phyloP scores from a whole-genome alignment of 1,284 basidiomycete species.

The Tilletia caries region DNA sequence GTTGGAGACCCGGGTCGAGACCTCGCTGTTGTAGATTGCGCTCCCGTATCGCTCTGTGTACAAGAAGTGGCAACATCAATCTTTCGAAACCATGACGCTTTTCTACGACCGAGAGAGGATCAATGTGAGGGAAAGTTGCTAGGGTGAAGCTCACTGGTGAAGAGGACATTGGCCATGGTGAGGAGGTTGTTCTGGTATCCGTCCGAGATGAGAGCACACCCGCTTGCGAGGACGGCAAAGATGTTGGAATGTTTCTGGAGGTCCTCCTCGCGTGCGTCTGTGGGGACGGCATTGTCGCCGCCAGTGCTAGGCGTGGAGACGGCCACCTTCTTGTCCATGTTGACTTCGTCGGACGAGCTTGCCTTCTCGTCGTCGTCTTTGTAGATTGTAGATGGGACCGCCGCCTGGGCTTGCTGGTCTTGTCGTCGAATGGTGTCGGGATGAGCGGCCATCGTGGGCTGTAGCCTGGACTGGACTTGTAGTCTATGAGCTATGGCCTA shows the following conservation, averaged over 20 bases:
- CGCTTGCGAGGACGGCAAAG: slow-evolving; percentile 51
- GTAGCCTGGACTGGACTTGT: too few species aligned
- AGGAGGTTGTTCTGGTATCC: slow-evolving; percentile 64
- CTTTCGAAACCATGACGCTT: too few species aligned
- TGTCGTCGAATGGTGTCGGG: too few species aligned
- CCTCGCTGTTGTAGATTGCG: slow-evolving; percentile 62
- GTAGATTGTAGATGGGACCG: too few species aligned
- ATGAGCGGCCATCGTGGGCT: too few species aligned
- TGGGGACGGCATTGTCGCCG: not conserved
- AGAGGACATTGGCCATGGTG: slow-evolving; percentile 43
- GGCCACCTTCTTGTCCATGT: too few species aligned
- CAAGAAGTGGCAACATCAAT: not conserved
- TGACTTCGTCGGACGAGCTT: too few species aligned
- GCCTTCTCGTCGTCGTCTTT: too few species aligned
- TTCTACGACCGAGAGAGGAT: not conserved
- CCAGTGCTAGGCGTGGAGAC: too few species aligned
- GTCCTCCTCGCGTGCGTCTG: not conserved
- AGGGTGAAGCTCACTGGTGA: slow-evolving; percentile 18
- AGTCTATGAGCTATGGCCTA: too few species aligned
- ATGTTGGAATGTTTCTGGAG: not conserved
- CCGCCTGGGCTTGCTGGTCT: too few species aligned
- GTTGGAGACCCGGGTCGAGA: slow-evolving; percentile 71
- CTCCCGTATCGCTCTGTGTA: slow-evolving; percentile 34
- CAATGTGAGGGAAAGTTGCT: too few species aligned
- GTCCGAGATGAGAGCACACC: slow-evolving; percentile 68